Conservation (phyloP, 2,329 filamentous ascomycete species). For the Graphilbum fragrans region DNA sequence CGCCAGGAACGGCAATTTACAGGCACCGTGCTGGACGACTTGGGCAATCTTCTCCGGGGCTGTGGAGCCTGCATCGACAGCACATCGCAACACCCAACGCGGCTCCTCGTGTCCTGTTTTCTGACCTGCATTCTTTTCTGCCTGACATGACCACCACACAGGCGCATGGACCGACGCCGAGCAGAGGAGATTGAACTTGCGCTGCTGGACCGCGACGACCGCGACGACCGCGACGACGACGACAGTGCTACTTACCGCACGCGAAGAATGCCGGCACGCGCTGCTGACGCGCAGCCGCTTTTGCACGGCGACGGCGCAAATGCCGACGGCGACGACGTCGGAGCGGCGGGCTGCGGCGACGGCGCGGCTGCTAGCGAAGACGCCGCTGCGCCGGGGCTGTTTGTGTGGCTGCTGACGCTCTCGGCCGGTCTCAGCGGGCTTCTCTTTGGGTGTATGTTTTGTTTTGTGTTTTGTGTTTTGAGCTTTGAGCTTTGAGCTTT, state of each 20-base stretch:
- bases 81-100: too few species aligned
- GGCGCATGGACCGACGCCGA: too few species aligned
- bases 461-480: not conserved
- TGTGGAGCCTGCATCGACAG: too few species aligned
- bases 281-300: slow-evolving; percentile 10
- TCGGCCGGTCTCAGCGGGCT: slow-evolving; percentile 56
- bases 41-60: too few species aligned
- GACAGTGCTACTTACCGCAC: not conserved
- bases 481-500: not conserved
- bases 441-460: slow-evolving; percentile 47
- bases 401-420: slow-evolving; percentile 50
- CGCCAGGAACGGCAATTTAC: too few species aligned
- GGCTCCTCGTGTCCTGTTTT: too few species aligned
- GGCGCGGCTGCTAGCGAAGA: not conserved
- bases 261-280: not conserved
- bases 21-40: too few species aligned
- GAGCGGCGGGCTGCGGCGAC: not conserved
- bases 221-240: slow-evolving; percentile 1
- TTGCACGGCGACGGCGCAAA: not conserved
- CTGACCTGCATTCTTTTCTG: too few species aligned
- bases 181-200: too few species aligned
- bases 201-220: not conserved
- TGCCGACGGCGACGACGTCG: not conserved
- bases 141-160: too few species aligned
- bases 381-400: slow-evolving; percentile 27